phyloP scores from a whole-genome alignment of 148 eudicot genomes.

The Beta vulgaris region DNA sequence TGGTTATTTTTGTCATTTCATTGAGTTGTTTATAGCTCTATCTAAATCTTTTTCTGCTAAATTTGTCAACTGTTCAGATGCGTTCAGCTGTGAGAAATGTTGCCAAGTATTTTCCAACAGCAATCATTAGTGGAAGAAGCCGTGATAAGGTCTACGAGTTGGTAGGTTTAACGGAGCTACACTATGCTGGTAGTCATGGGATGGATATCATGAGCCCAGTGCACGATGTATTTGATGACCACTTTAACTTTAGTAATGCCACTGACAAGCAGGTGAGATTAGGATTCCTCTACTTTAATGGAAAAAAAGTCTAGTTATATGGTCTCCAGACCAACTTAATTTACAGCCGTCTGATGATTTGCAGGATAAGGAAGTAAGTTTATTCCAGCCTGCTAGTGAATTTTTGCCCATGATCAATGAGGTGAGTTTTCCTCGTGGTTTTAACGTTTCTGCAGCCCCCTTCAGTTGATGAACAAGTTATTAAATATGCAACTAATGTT shows the following conservation, averaged over 20 bases:
- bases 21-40: neutral
- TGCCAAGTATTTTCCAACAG: conserved; percentile 73
- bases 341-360: conserved; percentile 7
- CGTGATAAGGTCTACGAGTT: conserved; percentile 73
- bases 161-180: conserved; percentile 69
- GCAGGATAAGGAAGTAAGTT: conserved; percentile 64
- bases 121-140: conserved; percentile 83
- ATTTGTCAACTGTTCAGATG: conserved; percentile 44
- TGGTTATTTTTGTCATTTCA: neutral
- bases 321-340: conserved; percentile 9
- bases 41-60: neutral
- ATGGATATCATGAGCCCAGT: conserved; percentile 81
- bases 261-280: conserved; percentile 52
- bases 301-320: neutral
- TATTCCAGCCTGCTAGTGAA: conserved; percentile 86
- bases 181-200: conserved; percentile 98
- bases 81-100: conserved; percentile 55
- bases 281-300: neutral
- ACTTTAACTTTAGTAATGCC: conserved; percentile 32
- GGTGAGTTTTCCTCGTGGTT: conserved; percentile 27
- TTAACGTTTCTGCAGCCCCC: neutral
- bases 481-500: neutral
- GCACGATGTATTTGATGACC: conserved; percentile 28
- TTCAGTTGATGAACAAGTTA: neutral
- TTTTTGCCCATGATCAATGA: conserved; percentile 70